Evolutionary conservation across 371 early-diverging fungal species (phyloP), one percentile per base, ranked within the genome.

Genomic region (Haplosporangium sp.): DNA sequence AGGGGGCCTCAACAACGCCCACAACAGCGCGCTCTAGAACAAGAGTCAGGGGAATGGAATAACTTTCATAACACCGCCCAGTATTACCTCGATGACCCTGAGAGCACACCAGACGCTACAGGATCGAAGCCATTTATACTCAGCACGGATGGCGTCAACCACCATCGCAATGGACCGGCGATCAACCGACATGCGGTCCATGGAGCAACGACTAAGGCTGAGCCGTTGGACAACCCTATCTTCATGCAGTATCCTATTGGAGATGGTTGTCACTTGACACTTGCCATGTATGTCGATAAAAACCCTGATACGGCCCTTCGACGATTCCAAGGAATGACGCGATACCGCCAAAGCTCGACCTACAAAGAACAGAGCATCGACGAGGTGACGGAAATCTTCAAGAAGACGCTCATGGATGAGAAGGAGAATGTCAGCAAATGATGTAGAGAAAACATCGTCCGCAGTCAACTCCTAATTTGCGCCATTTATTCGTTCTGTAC

Each of bases 191-290:
- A 46, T 1, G 5, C n/a, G 60, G 6, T 6, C 18, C 36, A 36
- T 13, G 36, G 18, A 47, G 48, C n/a, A 29, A 37, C 18, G 42
- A 18, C 20, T 4, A 20, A 18, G 50, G 13, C 14, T 21, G 20
- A 56, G 12, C 1, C 10, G 9, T 21, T 55, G 7, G 70, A 69
- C 1, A 59, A 70, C 21, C 76, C 76, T 16, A 43, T 65, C 6
- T 62, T 70, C 23, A 42, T 75, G 11, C 76, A 70, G 56, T 75
- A 75, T 21, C 70, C 70, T 7, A 61, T 75, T 10, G 70, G 70
- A 4, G 71, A 70, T 46, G 76, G 76, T 6, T 70, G 67, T 11
- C 55, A 65, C 51, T 59, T 65, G 20, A 53, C 55, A 12, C 55
- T 75, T 23, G 70, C 69, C 3, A 64, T 75, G 54, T 70, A 70